Evolutionary conservation across 176 grass and related monocot genomes (phyloP).

Genomic region (Carex cristatella): DNA sequence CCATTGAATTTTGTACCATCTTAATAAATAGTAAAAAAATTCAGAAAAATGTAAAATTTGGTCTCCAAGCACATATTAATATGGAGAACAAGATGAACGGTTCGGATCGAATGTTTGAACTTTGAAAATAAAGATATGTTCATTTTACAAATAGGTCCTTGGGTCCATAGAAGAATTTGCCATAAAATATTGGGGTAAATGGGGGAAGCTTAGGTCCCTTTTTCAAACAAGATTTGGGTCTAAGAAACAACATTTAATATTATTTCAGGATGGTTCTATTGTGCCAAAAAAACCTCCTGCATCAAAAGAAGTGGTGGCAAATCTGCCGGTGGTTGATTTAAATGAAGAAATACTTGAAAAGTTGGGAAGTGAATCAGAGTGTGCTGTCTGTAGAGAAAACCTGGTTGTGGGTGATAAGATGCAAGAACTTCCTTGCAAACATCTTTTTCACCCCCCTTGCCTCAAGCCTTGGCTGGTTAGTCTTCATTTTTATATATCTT

Average conservation of each 20-base stretch:
- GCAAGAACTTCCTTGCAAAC: slow-evolving; percentile 99
- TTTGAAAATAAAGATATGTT: no score
- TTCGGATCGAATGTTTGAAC: no score
- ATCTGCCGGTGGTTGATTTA: slow-evolving; percentile 65
- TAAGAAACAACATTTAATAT: neutral
- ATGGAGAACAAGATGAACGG: no score
- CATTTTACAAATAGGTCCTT: no score
- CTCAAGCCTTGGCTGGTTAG: slow-evolving; percentile 90
- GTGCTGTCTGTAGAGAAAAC: slow-evolving; percentile 93
- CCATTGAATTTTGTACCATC: no score
- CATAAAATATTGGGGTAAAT: neutral
- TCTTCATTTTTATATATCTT: neutral
- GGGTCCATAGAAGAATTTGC: no score
- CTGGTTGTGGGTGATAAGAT: slow-evolving; percentile 72
- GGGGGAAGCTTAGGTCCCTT: neutral
- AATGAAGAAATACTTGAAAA: slow-evolving; percentile 57
- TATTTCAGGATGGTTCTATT: slow-evolving; percentile 42
- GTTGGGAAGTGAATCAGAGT: slow-evolving; percentile 70
- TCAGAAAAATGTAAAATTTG: no score
- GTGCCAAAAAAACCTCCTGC: slow-evolving; percentile 62
- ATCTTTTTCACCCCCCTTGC: slow-evolving; percentile 93
- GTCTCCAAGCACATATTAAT: no score
- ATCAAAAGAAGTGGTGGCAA: slow-evolving; percentile 88
- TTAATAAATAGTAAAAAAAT: no score
- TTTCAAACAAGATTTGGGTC: neutral